Evolutionary conservation across 345 rosid species (phyloP).

Genomic region (Bruguiera parviflora): DNA sequence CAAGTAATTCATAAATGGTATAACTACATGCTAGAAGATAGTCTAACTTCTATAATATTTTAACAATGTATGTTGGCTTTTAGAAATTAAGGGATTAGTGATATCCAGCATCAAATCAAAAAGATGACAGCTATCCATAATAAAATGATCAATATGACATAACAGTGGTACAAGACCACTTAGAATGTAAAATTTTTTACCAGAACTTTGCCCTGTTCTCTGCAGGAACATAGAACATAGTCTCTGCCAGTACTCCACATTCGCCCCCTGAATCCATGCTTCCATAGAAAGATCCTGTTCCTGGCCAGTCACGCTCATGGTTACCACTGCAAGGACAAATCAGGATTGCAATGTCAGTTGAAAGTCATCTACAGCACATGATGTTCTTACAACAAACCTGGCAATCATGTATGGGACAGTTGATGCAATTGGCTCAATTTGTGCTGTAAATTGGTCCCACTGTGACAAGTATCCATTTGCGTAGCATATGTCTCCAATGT

Average conservation of each 20-base stretch:
- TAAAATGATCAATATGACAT: too few species aligned
- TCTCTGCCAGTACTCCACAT: conserved; percentile 67
- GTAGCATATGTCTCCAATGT: conserved; percentile 65
- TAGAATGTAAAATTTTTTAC: conserved; percentile 20
- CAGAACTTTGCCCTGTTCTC: conserved; percentile 64
- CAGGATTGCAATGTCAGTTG: background rate
- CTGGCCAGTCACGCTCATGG: conserved; percentile 75
- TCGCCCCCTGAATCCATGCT: conserved; percentile 71
- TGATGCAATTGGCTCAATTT: conserved; percentile 68
- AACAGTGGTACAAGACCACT: too few species aligned
- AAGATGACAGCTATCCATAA: too few species aligned
- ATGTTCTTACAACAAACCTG: conserved; percentile 35
- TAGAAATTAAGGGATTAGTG: too few species aligned
- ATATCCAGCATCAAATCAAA: too few species aligned
- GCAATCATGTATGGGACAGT: conserved; percentile 67
- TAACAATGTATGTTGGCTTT: too few species aligned
- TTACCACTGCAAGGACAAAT: conserved; percentile 45
- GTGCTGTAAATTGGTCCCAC: conserved; percentile 73
- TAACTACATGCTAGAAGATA: too few species aligned
- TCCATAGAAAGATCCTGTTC: conserved; percentile 60
- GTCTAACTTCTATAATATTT: too few species aligned
- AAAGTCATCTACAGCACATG: background rate
- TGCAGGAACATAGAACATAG: conserved; percentile 64
- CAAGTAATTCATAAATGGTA: too few species aligned
- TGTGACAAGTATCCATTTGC: conserved; percentile 73